Conservation (phyloP, 1,284 basidiomycete genomes). For the Phellinidium pouzarii region DNA sequence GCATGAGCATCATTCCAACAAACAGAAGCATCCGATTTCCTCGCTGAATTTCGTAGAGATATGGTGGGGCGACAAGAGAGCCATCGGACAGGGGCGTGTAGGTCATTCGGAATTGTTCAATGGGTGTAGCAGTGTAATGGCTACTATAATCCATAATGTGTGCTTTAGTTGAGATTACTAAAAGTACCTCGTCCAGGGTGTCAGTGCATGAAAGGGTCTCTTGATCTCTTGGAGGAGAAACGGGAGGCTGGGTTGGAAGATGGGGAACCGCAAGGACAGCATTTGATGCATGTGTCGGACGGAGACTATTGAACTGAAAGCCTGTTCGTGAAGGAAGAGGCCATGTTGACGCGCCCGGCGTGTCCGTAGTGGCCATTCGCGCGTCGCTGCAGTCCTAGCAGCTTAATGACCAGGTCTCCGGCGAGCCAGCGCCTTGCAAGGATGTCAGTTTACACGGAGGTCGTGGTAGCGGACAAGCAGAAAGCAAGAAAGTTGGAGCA, state of each 20-base stretch:
- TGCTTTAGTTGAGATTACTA: constrained; percentile 44
- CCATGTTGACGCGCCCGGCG: not conserved
- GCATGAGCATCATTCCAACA: constrained; percentile 40
- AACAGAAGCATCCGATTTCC: constrained; percentile 43
- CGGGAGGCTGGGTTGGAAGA: constrained; percentile 6
- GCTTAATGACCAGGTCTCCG: no score
- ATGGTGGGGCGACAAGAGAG: constrained; percentile 48
- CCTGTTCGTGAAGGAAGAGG: constrained; percentile 2
- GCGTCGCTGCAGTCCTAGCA: no score
- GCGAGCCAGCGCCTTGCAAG: no score
- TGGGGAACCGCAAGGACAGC: constrained; percentile 1
- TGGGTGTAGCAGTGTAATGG: constrained; percentile 36
- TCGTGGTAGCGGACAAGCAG: no score
- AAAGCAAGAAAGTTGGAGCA: no score
- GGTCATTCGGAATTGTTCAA: constrained; percentile 39
- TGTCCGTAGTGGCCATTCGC: not conserved
- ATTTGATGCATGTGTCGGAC: not conserved
- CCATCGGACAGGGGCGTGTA: constrained; percentile 49
- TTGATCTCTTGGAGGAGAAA: constrained; percentile 11
- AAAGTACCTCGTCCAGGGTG: constrained; percentile 35
- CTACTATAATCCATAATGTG: constrained; percentile 42
- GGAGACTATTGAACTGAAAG: not conserved
- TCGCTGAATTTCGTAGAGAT: constrained; percentile 35
- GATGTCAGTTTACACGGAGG: no score
- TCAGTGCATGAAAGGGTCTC: constrained; percentile 7